Evolutionary conservation across 2,329 filamentous ascomycete species (phyloP).

Genomic region (Diplodia intermedia): DNA sequence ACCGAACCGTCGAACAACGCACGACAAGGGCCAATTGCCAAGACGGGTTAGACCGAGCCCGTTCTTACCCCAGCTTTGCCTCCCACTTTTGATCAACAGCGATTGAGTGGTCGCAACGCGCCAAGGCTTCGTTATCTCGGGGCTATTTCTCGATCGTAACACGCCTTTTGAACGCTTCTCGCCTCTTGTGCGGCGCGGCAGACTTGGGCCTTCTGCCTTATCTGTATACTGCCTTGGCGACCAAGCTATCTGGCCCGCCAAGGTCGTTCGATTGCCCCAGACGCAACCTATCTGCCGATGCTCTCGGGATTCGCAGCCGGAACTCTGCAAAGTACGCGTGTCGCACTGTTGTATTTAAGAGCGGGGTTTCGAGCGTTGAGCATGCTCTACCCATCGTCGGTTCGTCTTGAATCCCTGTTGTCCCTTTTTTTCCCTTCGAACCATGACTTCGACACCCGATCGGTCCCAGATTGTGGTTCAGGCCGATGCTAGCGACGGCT

Average conservation of each 20-base stretch:
- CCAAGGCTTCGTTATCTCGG: slow-evolving; percentile 19
- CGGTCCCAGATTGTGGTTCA: background rate
- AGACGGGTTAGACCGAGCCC: slow-evolving; percentile 3
- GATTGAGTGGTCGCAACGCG: background rate
- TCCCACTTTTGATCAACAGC: slow-evolving; percentile 21
- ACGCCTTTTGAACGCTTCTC: slow-evolving; percentile 1
- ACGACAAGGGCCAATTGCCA: slow-evolving; percentile 8
- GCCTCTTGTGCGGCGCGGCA: slow-evolving; percentile 1
- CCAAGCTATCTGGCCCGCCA: slow-evolving; percentile 18
- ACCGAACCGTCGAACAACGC: background rate
- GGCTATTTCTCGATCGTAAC: background rate
- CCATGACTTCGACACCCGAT: slow-evolving; percentile 6
- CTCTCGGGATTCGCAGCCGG: slow-evolving; percentile 10
- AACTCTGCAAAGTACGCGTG: background rate
- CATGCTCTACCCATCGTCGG: background rate
- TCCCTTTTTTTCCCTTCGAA: background rate
- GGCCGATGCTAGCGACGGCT: background rate
- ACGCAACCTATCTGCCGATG: slow-evolving; percentile 14
- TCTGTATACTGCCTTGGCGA: slow-evolving; percentile 13
- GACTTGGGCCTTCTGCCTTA: background rate
- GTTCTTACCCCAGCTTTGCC: slow-evolving; percentile 8
- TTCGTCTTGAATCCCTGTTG: background rate
- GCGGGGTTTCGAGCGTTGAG: background rate
- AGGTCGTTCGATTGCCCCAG: slow-evolving; percentile 5
- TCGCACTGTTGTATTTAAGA: slow-evolving; percentile 11